Evolutionary conservation across 208 protist genomes (phyloP), one percentile per base, ranked within the genome.

Genomic region (Vickermania ingenoplastis): DNA sequence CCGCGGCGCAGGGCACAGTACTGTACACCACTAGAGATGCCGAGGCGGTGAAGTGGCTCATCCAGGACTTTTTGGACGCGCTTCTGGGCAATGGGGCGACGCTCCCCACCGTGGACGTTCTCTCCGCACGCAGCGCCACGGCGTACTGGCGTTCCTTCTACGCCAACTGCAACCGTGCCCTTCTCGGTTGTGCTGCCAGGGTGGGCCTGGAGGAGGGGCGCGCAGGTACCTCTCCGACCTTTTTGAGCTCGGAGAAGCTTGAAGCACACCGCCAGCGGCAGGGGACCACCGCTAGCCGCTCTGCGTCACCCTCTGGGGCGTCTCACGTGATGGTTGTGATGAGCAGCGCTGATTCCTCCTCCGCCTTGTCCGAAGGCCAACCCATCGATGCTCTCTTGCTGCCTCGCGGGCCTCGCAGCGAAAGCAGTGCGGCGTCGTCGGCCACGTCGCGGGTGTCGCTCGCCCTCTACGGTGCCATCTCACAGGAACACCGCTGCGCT

Each of bases 381-480:
- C 21, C 5, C 7, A 26, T 7, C 21, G 23, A 25, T 25, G 63
- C 71, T 21, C 63, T 73, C 1, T 66, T 69, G 1, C 59, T 75
- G 48, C 69, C 31, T 23, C 31, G 23, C 41, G 61, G 65, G 24
- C 53, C 62, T 11, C 26, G 26, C 30, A 23, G 31, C 30, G 31
- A 29, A 30, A 17, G 36, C 23, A 53, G 23, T 26, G 21, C n/a
- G 36, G 21, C 45, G 41, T 54, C 41, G 14, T 77, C 73, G 11
- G 61, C 55, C 14, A 69, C 71, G 0, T 86, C 82, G 21, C 65
- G 66, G 11, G 73, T 72, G 30, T 83, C 77, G n/a, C 58, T 77
- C 13, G 70, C 75, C 13, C 77, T 86, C 41, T 82, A 88, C 61
- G 80, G 80, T 17, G 79, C 79, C 30, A 80, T 92, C 50, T 75